phyloP scores from a whole-genome alignment of 306 rosid species.

The Quercus aquifolioides region DNA sequence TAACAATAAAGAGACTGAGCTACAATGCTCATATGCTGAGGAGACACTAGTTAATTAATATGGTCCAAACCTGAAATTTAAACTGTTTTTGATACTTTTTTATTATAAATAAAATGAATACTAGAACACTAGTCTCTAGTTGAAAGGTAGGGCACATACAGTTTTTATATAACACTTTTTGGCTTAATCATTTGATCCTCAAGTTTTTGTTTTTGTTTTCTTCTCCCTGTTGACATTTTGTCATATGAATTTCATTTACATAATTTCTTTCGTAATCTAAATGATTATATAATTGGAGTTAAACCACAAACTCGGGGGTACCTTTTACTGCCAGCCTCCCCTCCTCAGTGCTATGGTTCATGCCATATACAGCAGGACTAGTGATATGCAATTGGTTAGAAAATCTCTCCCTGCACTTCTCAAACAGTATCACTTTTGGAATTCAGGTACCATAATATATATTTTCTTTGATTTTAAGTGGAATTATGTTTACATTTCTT shows the following conservation, averaged over 20 bases:
- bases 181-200: not conserved
- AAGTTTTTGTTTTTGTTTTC: not conserved
- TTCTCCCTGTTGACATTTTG: not conserved
- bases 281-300: not conserved
- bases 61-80: not conserved
- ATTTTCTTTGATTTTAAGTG: not conserved
- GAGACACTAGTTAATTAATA: not conserved
- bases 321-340: constrained; percentile 82
- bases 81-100: not conserved
- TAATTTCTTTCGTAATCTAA: not conserved
- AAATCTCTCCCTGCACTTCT: not conserved
- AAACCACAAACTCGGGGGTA: constrained; percentile 13
- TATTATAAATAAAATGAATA: not conserved
- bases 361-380: constrained; percentile 63
- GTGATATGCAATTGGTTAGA: constrained; percentile 54
- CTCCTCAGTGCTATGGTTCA: constrained; percentile 83
- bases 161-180: not conserved
- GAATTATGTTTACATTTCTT: constrained; percentile 12
- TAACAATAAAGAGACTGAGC: not conserved
- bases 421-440: constrained; percentile 86
- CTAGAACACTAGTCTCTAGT: not conserved
- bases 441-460: constrained; percentile 56
- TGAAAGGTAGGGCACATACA: not conserved
- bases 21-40: not conserved
- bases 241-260: not conserved